phyloP scores from a whole-genome alignment of 1,139 yeast species.

The Geotrichum citri-aurantii region DNA sequence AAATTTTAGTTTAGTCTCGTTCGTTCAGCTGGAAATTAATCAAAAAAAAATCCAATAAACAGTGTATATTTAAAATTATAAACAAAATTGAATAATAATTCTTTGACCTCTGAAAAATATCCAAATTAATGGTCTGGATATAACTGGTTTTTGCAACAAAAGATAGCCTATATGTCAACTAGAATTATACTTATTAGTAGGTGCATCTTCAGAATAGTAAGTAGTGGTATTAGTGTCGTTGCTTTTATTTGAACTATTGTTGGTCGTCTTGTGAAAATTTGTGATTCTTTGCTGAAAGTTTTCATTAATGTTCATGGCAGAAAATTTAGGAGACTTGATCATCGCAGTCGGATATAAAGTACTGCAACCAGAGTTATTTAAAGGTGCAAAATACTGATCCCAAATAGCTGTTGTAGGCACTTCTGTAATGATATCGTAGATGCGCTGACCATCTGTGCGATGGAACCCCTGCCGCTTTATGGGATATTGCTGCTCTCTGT shows the following conservation, averaged over 20 bases:
- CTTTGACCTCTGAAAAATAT: too few relatives aligned
- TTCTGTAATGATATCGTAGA: conserved; percentile 58
- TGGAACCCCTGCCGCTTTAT: neutral
- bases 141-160: too few relatives aligned
- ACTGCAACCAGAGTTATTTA: neutral
- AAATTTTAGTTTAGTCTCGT: too few relatives aligned
- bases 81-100: too few relatives aligned
- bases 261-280: neutral
- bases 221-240: neutral
- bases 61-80: too few relatives aligned
- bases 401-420: conserved; percentile 67
- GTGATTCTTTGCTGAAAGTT: neutral
- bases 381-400: conserved; percentile 57
- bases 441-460: conserved; percentile 44
- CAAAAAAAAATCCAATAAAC: too few relatives aligned
- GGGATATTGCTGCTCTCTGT: neutral
- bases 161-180: neutral
- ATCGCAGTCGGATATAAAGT: neutral
- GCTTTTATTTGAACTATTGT: neutral
- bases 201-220: neutral
- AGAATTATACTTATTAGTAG: neutral
- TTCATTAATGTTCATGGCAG: neutral
- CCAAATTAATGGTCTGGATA: too few relatives aligned
- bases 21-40: too few relatives aligned
- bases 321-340: neutral